Conservation (phyloP, 164 flowering plant genomes). For the Vitis rupestris region DNA sequence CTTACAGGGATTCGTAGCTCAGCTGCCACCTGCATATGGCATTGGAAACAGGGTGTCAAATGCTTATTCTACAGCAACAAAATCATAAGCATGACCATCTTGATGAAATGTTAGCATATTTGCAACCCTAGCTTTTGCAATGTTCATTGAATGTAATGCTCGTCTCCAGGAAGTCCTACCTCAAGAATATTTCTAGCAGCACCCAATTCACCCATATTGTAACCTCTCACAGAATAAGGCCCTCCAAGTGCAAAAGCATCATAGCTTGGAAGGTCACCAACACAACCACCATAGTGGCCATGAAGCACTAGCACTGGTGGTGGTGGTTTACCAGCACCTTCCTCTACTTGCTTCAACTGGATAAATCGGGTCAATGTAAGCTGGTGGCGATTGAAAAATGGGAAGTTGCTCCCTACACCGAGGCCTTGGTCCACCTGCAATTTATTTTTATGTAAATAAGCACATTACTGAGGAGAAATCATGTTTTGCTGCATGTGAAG, state of each 20-base stretch:
- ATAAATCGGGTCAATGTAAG: slow-evolving; percentile 73
- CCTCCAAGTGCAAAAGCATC: slow-evolving; percentile 99
- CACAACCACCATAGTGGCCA: slow-evolving; percentile 98
- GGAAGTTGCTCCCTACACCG: slow-evolving; percentile 88
- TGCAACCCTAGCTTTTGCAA: neutral
- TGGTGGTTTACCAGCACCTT: slow-evolving; percentile 86
- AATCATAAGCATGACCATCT: no score
- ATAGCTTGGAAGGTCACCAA: slow-evolving; percentile 98
- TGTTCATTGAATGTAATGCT: neutral
- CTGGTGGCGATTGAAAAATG: slow-evolving; percentile 97
- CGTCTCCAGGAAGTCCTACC: slow-evolving; percentile 39
- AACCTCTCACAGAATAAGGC: slow-evolving; percentile 96
- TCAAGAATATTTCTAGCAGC: slow-evolving; percentile 95
- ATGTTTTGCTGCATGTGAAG: slow-evolving; percentile 1
- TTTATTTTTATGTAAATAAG: slow-evolving; percentile 1
- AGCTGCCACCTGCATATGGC: slow-evolving; percentile 68
- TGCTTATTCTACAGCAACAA: neutral
- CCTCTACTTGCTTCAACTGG: slow-evolving; percentile 87
- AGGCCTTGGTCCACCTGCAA: slow-evolving; percentile 95
- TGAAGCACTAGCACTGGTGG: slow-evolving; percentile 97
- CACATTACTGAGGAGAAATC: neutral
- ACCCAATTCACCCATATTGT: slow-evolving; percentile 98
- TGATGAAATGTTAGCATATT: no score
- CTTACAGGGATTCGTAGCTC: slow-evolving; percentile 85
- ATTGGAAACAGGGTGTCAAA: neutral